Evolutionary conservation across 1,284 basidiomycete genomes (phyloP), one percentile per base, ranked within the genome.

Genomic region (Hypsizygus ulmarius): DNA sequence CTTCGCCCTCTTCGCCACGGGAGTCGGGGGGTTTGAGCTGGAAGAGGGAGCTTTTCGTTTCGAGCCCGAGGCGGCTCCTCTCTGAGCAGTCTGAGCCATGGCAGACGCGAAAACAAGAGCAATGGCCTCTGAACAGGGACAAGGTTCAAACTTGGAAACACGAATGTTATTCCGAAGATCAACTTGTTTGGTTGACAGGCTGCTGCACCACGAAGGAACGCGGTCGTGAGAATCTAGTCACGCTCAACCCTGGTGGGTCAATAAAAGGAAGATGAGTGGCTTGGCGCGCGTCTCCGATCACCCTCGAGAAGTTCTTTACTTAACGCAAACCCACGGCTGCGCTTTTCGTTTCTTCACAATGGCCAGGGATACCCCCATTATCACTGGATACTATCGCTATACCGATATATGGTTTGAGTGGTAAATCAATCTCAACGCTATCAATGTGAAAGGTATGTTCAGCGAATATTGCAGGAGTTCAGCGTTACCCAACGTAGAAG

Each of bases 321-420:
- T 36, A 3, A 29, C 11, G 12, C 15, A 28, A 21, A 29, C 2
- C 28, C 14, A n/a, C 43, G 42, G 21, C 42, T 19, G 27, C 39
- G 27, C 19, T 19, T 28, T 27, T 12, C 3, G 15, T 14, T 35
- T 43, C 33, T 15, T 30, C 47, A 34, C 49, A 49, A 55, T 56
- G 56, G 50, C 43, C 29, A 54, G 44, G 27, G 52, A 56, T 60
- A 47, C 47, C 27, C 66, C 73, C 11, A 70, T 79, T 2, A 64
- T 83, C 37, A 79, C 76, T 53, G 88, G 88, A 3, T 90, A 84
- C 60, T 90, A 90, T 62, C 72, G 87, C 40, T 90, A 83, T 62
- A 87, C 86, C 0, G 87, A 90, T 63, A 84, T 90, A 41, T 84
- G 79, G 75, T 89, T 81, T 52, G 68, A 87, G 62, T 88, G 86